These are phyloP conservation scores for Carnegiea gigantea DNA, from an alignment of 179 eudicot genomes.

Conservation along the genomic window DNA sequence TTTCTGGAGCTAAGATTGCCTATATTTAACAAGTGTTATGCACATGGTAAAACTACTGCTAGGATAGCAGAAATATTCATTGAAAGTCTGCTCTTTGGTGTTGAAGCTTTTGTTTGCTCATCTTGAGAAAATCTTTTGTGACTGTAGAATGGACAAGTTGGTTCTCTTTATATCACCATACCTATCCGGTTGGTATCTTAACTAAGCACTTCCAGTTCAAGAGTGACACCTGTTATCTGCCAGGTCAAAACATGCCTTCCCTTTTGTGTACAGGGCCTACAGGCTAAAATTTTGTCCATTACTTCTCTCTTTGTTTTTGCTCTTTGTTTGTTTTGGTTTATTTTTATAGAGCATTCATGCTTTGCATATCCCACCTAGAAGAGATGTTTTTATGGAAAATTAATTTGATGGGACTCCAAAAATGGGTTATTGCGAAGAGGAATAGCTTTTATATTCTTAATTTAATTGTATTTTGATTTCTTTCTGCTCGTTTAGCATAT, in stretches of 20 bases:
- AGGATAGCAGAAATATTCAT: neutral
- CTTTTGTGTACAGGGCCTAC: neutral
- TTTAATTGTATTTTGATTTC: no score
- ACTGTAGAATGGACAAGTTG: constrained; percentile 18
- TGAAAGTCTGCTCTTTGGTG: constrained; percentile 1
- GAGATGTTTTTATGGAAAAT: neutral
- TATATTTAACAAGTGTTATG: neutral
- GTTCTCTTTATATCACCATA: constrained; percentile 3
- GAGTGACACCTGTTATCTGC: constrained; percentile 11
- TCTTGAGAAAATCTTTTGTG: neutral
- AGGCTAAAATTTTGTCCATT: constrained; percentile 12
- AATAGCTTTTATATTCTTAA: no score
- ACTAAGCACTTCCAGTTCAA: neutral
- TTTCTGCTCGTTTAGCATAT: neutral
- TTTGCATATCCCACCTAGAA: constrained; percentile 1
- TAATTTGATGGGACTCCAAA: neutral
- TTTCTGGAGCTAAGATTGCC: neutral
- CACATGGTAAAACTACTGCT: neutral
- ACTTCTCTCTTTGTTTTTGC: neutral
- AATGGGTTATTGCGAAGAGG: no score
- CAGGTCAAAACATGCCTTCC: constrained; percentile 6
- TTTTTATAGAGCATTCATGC: neutral
- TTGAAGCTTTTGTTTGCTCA: neutral
- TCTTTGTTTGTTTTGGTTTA: neutral
- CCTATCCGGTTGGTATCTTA: constrained; percentile 22